Percentiles rank a stretch among this genome's conserved stretches.
These are phyloP conservation scores for Labyrinthula sp. DNA, from an alignment of 352 stramenopile species.

Conservation along the genomic window DNA sequence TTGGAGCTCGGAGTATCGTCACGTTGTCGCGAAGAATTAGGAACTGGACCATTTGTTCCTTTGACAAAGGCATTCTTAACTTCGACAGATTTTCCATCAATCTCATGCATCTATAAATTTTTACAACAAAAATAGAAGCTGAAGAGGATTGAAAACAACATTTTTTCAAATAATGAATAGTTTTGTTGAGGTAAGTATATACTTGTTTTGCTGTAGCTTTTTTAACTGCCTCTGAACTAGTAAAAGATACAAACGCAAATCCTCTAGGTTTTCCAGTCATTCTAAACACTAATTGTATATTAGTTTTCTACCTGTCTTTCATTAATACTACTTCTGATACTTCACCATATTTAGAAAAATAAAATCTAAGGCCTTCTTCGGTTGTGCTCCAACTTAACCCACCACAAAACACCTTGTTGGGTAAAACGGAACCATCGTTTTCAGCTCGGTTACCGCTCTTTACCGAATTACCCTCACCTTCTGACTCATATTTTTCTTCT, in stretches of 20 bases:
- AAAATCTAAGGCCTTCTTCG: constrained; percentile 57
- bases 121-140: too few species aligned
- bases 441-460: too few species aligned
- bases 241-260: constrained; percentile 75
- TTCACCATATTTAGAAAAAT: constrained; percentile 63
- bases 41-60: constrained; percentile 14
- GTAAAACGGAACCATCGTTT: too few species aligned
- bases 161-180: too few species aligned
- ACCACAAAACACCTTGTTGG: constrained; percentile 71
- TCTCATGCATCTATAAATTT: constrained; percentile 57
- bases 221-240: constrained; percentile 39
- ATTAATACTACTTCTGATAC: constrained; percentile 63
- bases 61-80: constrained; percentile 67
- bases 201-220: constrained; percentile 53
- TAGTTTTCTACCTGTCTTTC: constrained; percentile 78
- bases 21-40: constrained; percentile 38
- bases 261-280: constrained; percentile 62
- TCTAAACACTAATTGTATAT: too few species aligned
- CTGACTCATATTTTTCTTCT: too few species aligned
- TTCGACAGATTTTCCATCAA: constrained; percentile 65
- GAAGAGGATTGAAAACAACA: too few species aligned
- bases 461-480: too few species aligned
- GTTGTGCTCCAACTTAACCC: constrained; percentile 71
- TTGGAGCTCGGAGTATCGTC: constrained; percentile 35
- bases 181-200: too few species aligned